Conservation (phyloP, 1,284 basidiomycete genomes). For the Naganishia albida region DNA sequence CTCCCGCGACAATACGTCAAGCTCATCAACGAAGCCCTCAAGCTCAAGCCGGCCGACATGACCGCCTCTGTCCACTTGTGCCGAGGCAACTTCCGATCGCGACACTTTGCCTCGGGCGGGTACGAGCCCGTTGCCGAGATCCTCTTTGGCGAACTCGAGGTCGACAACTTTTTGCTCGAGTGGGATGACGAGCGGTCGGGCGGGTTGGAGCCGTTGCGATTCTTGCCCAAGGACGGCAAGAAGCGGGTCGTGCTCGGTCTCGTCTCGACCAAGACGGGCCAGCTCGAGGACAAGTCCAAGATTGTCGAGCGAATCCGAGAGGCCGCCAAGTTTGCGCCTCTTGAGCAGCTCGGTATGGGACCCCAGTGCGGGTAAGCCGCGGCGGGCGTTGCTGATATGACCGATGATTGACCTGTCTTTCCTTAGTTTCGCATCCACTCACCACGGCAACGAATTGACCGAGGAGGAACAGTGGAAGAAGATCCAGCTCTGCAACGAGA, state of each 20-base stretch:
- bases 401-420: no score
- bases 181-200: constrained; percentile 74
- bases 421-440: constrained; percentile 32
- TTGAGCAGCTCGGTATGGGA: constrained; percentile 40
- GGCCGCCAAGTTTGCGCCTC: constrained; percentile 59
- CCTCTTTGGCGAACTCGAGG: constrained; percentile 67
- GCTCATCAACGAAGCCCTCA: constrained; percentile 47
- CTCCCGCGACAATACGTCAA: constrained; percentile 42
- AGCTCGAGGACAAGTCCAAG: constrained; percentile 65
- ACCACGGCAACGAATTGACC: constrained; percentile 41
- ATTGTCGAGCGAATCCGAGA: constrained; percentile 64
- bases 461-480: constrained; percentile 44
- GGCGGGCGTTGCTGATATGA: no score
- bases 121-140: constrained; percentile 52
- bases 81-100: constrained; percentile 51
- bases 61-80: constrained; percentile 46
- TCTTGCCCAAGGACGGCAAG: constrained; percentile 59
- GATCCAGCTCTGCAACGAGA: constrained; percentile 38
- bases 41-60: constrained; percentile 47
- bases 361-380: constrained; percentile 43
- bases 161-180: constrained; percentile 71
- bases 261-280: constrained; percentile 67
- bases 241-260: constrained; percentile 71
- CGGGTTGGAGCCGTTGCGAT: constrained; percentile 65
- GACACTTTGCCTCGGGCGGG: constrained; percentile 43